Evolutionary conservation across 208 protist species (phyloP).

Genomic region (Phytomonas francai): DNA sequence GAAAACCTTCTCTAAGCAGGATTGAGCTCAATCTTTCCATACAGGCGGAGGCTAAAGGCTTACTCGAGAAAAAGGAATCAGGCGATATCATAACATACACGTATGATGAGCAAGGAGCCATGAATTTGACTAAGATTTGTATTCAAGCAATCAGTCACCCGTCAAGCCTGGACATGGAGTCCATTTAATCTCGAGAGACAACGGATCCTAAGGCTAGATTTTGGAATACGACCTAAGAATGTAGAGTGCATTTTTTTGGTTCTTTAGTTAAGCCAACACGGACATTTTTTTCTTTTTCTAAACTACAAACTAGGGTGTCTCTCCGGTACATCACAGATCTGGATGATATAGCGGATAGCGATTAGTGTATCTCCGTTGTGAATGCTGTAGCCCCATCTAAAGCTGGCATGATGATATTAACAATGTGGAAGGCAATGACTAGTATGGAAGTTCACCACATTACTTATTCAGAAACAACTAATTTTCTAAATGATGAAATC

Average conservation of each 20-base stretch:
- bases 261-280: background rate
- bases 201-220: background rate
- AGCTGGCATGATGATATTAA: background rate
- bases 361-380: background rate
- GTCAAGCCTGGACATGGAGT: too few species aligned
- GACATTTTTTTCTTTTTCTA: background rate
- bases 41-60: conserved; percentile 37
- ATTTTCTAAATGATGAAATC: background rate
- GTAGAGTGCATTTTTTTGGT: background rate
- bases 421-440: background rate
- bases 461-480: background rate
- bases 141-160: background rate
- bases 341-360: background rate
- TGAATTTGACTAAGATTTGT: background rate
- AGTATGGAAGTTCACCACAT: background rate
- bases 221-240: background rate
- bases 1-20: conserved; percentile 35
- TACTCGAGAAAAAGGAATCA: conserved; percentile 72
- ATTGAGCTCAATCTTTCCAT: conserved; percentile 43
- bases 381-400: background rate
- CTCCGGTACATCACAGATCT: background rate
- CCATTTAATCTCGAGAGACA: background rate
- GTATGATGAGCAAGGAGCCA: conserved; percentile 44
- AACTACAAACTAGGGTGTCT: background rate
- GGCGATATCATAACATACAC: conserved; percentile 82